These are phyloP conservation scores for Botrytis pseudocinerea DNA, from an alignment of 2,329 filamentous ascomycete species.

Conservation along the genomic window DNA sequence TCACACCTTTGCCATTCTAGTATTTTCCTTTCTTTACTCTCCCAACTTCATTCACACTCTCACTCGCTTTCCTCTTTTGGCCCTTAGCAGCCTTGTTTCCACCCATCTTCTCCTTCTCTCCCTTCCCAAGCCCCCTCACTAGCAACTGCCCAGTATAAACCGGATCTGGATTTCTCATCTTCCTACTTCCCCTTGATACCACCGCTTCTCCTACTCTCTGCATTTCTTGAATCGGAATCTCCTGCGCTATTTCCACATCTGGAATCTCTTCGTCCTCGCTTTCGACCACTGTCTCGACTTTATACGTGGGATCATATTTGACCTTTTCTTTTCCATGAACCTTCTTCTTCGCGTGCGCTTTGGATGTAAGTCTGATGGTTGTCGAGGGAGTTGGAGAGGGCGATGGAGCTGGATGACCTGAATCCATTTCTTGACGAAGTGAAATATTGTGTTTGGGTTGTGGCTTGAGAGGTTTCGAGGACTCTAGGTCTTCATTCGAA, in stretches of 20 bases:
- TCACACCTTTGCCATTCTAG: not conserved
- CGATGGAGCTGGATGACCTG: not conserved
- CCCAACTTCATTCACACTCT: too few relatives aligned
- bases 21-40: not conserved
- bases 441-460: not conserved
- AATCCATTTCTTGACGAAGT: not conserved
- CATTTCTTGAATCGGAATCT: not conserved
- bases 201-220: not conserved
- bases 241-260: not conserved
- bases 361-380: not conserved
- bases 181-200: not conserved
- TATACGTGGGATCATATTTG: not conserved
- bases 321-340: not conserved
- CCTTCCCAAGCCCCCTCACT: not conserved
- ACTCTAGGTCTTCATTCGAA: not conserved
- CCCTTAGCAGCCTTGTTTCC: not conserved
- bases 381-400: not conserved
- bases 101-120: not conserved
- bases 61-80: not conserved
- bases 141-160: constrained; percentile 2
- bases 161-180: constrained; percentile 11
- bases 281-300: not conserved
- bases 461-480: not conserved
- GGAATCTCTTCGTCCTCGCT: not conserved
- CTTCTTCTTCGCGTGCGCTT: not conserved